Base-by-base conservation (phyloP, 106 monocot species). In the Acorus gramineus region DNA sequence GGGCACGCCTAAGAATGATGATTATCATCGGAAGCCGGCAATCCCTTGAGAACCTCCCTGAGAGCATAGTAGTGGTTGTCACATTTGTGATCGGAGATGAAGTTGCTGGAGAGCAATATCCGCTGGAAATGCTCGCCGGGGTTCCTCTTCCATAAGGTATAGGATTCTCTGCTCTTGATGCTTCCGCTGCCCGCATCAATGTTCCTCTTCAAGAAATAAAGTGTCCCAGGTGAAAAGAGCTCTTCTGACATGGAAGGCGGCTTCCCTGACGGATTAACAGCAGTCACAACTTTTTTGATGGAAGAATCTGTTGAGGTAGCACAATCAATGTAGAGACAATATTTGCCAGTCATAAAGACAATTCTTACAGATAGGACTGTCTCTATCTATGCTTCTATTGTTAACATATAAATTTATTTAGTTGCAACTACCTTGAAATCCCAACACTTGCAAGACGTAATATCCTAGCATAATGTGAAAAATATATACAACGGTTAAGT, bases 41-140 rank as follows among this genome's bases (percentile, higher is more conserved):
- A 53, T 7, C 83, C 79, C 76, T 98, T 98, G 57, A 98, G 88
- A 8, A 98, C 96, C 50, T 98, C 96, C 61, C 96, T 87, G 28
- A 98, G 75, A 51, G 96, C 96, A 55, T 79, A 79, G 58, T 91
- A 88, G 60, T 91, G 91, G 52, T 68, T 92, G 6, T 98, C 91
- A 58, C 96, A 98, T 66, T 69, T 87, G 70, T 98, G 96, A 77
- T 98, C 96, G 49, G 87, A 87, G 5, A 98, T 85, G 48, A 85
- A 59, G 49, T 87, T 98, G 2, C 96, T 85, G 8, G 87, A 88
- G 2, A 98, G 77, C 14, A 81, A 44, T 67, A 98, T 91, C 59
- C 74, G 81, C 61, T 79, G 75, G 53, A 91, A 82, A 56, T 87
- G 82, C 47, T 91, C 78, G 8, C 78, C 80, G 2, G 87, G 64